Conservation (phyloP, 208 protist species). For the Trypanosoma rangeli region DNA sequence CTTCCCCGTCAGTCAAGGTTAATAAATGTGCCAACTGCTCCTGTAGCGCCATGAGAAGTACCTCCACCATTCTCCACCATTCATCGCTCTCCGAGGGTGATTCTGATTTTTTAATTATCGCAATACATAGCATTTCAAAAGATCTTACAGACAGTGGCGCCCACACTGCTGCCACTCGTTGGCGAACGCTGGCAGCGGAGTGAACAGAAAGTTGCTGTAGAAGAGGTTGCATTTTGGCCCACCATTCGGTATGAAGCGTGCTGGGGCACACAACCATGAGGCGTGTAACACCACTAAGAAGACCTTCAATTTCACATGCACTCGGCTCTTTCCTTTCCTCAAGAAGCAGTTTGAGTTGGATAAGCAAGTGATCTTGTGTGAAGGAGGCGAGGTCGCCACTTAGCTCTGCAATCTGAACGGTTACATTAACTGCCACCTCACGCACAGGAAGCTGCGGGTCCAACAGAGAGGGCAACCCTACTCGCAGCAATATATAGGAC, state of each 20-base stretch:
- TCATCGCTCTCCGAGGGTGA: constrained; percentile 10
- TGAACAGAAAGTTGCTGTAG: constrained; percentile 52
- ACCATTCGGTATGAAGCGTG: neutral
- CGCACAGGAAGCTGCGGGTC: constrained; percentile 64
- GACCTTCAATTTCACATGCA: constrained; percentile 10
- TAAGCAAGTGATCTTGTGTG: constrained; percentile 27
- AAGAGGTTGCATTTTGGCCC: constrained; percentile 15
- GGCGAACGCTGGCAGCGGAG: constrained; percentile 71
- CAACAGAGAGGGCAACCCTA: constrained; percentile 48
- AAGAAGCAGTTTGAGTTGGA: constrained; percentile 11
- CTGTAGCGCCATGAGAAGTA: constrained; percentile 81
- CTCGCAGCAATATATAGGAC: constrained; percentile 5
- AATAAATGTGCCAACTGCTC: constrained; percentile 57
- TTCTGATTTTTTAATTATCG: constrained; percentile 18
- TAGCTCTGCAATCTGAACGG: neutral
- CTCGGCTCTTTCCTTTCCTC: neutral
- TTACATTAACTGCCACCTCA: constrained; percentile 45
- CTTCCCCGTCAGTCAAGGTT: neutral
- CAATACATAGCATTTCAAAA: constrained; percentile 38
- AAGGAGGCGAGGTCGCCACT: constrained; percentile 27
- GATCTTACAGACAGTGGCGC: constrained; percentile 40
- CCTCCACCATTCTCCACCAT: constrained; percentile 70
- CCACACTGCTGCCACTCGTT: constrained; percentile 69
- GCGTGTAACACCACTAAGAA: constrained; percentile 16
- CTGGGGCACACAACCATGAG: neutral